phyloP scores from a whole-genome alignment of 139 green algal genomes.

The Chlorella sp. region DNA sequence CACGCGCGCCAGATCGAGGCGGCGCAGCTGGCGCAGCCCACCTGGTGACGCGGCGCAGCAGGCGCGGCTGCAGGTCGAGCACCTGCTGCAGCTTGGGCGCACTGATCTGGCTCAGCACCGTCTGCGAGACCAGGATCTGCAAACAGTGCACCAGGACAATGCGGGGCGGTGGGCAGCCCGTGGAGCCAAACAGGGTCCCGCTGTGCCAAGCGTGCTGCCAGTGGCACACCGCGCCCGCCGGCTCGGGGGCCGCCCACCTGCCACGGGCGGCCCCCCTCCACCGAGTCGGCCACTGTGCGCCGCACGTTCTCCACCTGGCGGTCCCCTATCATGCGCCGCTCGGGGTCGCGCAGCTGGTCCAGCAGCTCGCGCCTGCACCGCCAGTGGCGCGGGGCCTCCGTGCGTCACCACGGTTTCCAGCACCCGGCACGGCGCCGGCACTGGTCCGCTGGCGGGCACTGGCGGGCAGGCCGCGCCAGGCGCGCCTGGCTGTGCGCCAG shows the following conservation, averaged over 20 bases:
- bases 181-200: no score
- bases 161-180: no score
- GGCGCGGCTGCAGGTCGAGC: constrained; percentile 18
- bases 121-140: constrained; percentile 22
- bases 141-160: no score
- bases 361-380: no score
- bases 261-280: constrained; percentile 1
- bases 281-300: constrained; percentile 7
- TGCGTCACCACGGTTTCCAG: no score
- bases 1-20: no score
- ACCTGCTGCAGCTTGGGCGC: constrained; percentile 27
- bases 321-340: constrained; percentile 14
- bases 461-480: no score
- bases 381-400: no score
- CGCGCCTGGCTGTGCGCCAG: no score
- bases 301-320: constrained; percentile 17
- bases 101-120: constrained; percentile 16
- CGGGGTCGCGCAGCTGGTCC: constrained; percentile 10
- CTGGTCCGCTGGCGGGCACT: no score
- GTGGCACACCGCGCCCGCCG: background rate
- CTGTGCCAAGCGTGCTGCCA: no score
- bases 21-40: background rate
- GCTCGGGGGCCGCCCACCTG: background rate
- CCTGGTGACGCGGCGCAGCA: constrained; percentile 10
- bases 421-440: no score